Evolutionary conservation across 2,329 filamentous ascomycete species (phyloP).

Genomic region (Chaetomium sp.): DNA sequence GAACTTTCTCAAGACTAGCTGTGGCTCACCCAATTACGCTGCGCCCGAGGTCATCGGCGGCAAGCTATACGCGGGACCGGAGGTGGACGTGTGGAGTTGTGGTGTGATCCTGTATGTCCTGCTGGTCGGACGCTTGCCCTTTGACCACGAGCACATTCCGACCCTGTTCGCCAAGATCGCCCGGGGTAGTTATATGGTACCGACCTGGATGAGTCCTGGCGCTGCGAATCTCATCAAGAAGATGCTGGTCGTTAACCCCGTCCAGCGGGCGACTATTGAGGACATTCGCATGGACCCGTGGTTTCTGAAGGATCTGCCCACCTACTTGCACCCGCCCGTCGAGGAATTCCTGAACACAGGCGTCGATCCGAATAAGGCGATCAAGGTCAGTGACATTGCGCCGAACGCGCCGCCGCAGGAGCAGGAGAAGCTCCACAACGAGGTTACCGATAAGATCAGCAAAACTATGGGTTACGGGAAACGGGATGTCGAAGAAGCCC

Average conservation of each 20-base stretch:
- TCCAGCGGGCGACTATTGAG: constrained; percentile 86
- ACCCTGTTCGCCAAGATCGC: constrained; percentile 97
- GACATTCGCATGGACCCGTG: constrained; percentile 91
- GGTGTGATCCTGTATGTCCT: constrained; percentile 85
- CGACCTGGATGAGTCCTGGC: constrained; percentile 81
- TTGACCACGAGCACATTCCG: constrained; percentile 98
- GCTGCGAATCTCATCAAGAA: constrained; percentile 77
- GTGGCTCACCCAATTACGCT: constrained; percentile 95
- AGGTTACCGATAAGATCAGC: constrained; percentile 90
- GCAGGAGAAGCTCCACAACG: constrained; percentile 83
- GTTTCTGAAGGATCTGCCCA: constrained; percentile 81
- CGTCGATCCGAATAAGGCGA: constrained; percentile 87
- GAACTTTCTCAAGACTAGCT: constrained; percentile 98
- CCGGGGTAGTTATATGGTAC: constrained; percentile 86
- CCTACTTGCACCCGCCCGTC: constrained; percentile 78
- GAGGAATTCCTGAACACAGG: constrained; percentile 92
- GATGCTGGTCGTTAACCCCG: constrained; percentile 93
- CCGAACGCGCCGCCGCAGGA: constrained; percentile 71
- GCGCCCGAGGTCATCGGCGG: constrained; percentile 97
- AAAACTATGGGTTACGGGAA: constrained; percentile 98
- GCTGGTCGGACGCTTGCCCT: constrained; percentile 76
- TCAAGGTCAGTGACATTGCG: constrained; percentile 74
- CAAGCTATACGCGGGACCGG: constrained; percentile 93
- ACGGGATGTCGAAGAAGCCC: constrained; percentile 88
- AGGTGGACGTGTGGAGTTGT: constrained; percentile 98